Evolutionary conservation across 345 rosid species (phyloP), one percentile per base, ranked within the genome.

Genomic region (Eucalyptus decipiens): DNA sequence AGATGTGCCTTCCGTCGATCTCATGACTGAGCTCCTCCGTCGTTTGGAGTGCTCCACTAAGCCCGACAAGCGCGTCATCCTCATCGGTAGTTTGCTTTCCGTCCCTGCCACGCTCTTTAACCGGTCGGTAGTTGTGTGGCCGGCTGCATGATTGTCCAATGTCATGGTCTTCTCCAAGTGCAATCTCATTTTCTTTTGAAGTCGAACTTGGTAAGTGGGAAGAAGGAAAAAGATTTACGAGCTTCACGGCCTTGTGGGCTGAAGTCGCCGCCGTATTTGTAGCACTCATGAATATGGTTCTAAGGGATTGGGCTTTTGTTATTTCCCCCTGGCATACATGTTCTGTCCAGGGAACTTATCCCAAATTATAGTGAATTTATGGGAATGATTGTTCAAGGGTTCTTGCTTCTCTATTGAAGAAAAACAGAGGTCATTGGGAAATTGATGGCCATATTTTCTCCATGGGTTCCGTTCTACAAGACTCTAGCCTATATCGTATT

Each of bases 11-110:
- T 94, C 98, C 6, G 93, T 94, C 52, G 92, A 96, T 93, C 98
- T 97, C 91, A 96, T 95, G 98, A 91, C 92, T 43, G 99, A 97
- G 94, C 97, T 97, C 89, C 98, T 97, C 89, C 99, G 98, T 87
- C 99, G 99, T 87, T 91, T 97, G 97, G 95, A 93, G 89, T 97
- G 99, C 91, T 92, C 98, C 87, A 34, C 98, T 90, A 96, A 95
- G 72, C 98, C 99, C 56, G 98, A 97, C 90, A 97, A 96, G 91
- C 99, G 98, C 90, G 97, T 97, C 95, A 93, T 97, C 88, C 96
- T 97, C 94, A 91, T 97, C 56, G 99, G 99, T 97, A 40, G 85
- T 76, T 76, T 43, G 85, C 85, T 76, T 40, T 92, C 81, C 81
- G 45, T 28, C 58, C 86, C 81, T 32, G 26, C 5, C 30, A 34